Conservation (phyloP, 371 early-diverging fungal species). For the Mucor ambiguus region DNA sequence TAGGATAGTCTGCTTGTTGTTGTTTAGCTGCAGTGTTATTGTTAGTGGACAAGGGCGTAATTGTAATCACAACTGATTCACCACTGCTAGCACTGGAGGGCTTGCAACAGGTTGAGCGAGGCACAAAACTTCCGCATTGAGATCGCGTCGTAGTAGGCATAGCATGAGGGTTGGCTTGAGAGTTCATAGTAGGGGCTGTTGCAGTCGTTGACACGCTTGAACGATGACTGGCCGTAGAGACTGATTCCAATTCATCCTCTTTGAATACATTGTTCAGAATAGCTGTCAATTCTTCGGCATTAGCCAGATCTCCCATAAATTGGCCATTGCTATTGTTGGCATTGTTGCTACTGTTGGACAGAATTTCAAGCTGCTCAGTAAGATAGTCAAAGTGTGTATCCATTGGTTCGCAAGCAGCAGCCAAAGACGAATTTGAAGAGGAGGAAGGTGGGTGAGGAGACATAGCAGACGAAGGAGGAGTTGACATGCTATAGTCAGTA, state of each 20-base stretch:
- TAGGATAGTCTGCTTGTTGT: conserved; percentile 3
- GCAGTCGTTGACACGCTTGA: neutral
- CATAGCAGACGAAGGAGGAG: conserved; percentile 21
- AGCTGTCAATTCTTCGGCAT: conserved; percentile 32
- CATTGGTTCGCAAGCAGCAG: conserved; percentile 15
- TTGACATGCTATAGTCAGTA: conserved; percentile 12
- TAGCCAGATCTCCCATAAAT: conserved; percentile 16
- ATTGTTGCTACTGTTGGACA: conserved; percentile 8
- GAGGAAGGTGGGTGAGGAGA: conserved; percentile 19
- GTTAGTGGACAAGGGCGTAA: conserved; percentile 35
- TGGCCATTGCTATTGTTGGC: neutral
- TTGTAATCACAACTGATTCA: conserved; percentile 52
- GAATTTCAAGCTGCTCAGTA: conserved; percentile 22
- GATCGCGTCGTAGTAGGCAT: conserved; percentile 2
- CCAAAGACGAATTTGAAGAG: neutral
- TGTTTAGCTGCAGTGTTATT: neutral
- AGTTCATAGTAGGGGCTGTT: neutral
- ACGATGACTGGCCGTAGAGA: conserved; percentile 8
- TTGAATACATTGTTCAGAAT: conserved; percentile 28
- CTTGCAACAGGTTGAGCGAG: conserved; percentile 22
- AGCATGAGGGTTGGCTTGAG: neutral
- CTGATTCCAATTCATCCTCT: conserved; percentile 13
- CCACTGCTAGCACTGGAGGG: conserved; percentile 12
- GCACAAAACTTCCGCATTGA: conserved; percentile 36
- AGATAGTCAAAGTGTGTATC: conserved; percentile 32